These are phyloP conservation scores for Arthrobotrys musiformis DNA, from an alignment of 2,329 filamentous ascomycete genomes.

Conservation along the genomic window DNA sequence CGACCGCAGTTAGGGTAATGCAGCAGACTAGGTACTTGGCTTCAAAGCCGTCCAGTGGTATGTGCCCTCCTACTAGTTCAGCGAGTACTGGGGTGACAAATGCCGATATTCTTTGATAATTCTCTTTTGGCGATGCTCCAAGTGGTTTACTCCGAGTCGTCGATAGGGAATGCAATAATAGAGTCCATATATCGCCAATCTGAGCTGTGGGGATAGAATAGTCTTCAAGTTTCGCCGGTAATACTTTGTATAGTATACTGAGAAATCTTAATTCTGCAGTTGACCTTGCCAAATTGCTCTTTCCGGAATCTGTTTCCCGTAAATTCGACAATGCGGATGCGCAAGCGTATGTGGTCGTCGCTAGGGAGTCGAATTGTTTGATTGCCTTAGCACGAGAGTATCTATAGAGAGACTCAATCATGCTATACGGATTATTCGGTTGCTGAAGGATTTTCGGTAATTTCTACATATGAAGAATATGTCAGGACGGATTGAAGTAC, in stretches of 20 bases:
- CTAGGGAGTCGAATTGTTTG: constrained; percentile 43
- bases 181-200: constrained; percentile 34
- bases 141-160: constrained; percentile 13
- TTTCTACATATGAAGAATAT: constrained; percentile 16
- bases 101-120: constrained; percentile 21
- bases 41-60: constrained; percentile 29
- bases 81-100: constrained; percentile 10
- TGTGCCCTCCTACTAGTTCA: constrained; percentile 13
- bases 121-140: constrained; percentile 22
- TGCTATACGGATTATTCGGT: constrained; percentile 26
- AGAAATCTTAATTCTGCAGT: constrained; percentile 31
- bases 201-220: constrained; percentile 17
- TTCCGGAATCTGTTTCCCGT: constrained; percentile 16
- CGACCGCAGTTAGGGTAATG: constrained; percentile 20
- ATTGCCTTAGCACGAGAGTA: constrained; percentile 18
- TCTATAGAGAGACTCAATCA: constrained; percentile 26
- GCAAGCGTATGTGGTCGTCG: constrained; percentile 33
- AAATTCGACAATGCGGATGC: constrained; percentile 35
- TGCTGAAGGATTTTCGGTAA: constrained; percentile 29
- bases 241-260: constrained; percentile 28
- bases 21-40: constrained; percentile 39
- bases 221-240: constrained; percentile 14
- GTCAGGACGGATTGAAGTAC: not conserved
- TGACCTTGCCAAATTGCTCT: not conserved
- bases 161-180: constrained; percentile 36